Evolutionary conservation across 2,329 filamentous ascomycete genomes (phyloP).

Genomic region (Tolypocladium ovalisporum): DNA sequence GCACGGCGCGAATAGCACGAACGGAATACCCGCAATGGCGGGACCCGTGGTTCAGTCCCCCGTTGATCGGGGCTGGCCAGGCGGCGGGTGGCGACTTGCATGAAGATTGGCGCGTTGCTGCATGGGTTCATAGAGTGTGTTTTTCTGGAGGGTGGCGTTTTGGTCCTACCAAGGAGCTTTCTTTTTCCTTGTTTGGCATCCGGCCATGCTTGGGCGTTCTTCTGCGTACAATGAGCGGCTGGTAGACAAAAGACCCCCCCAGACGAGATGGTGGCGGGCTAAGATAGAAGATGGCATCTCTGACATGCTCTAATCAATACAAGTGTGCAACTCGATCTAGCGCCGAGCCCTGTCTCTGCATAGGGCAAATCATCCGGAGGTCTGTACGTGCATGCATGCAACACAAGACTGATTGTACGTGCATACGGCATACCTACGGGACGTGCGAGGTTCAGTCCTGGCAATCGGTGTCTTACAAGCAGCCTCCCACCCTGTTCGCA

Average conservation of each 20-base stretch:
- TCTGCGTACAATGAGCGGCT: neutral
- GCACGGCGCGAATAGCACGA: neutral
- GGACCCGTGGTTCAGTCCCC: neutral
- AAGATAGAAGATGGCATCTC: neutral
- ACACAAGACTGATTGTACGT: neutral
- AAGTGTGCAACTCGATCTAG: neutral
- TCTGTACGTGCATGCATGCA: neutral
- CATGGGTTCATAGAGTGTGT: slow-evolving; percentile 1
- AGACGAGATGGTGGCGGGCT: neutral
- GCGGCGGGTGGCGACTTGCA: slow-evolving; percentile 1
- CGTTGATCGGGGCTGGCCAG: neutral
- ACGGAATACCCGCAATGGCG: neutral
- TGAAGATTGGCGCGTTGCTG: slow-evolving; percentile 2
- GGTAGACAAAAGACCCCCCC: neutral
- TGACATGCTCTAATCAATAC: neutral
- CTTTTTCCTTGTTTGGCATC: neutral
- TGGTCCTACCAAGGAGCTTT: slow-evolving; percentile 1
- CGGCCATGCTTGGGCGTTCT: neutral
- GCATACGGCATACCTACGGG: neutral
- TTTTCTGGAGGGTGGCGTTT: slow-evolving; percentile 1
- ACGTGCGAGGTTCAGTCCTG: neutral
- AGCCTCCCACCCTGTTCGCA: neutral
- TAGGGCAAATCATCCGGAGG: neutral
- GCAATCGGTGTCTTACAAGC: neutral
- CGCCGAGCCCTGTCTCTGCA: neutral